Base-by-base conservation (phyloP, 305 asterid species). In the Coffea humblotiana region DNA sequence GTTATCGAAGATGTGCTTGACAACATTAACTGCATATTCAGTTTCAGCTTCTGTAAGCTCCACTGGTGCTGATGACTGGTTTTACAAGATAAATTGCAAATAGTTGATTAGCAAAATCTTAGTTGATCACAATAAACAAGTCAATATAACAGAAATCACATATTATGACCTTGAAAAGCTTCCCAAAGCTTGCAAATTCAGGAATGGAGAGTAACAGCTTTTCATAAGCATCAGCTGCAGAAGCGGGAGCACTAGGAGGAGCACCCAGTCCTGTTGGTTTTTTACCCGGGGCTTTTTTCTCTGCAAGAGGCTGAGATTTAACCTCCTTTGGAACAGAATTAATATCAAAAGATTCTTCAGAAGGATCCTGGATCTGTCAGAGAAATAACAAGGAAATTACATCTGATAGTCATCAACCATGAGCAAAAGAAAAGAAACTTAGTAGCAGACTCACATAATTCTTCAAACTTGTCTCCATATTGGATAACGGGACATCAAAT, bases 11-110 rank as follows among this genome's bases (percentile, higher is more conserved):
- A 91, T 91, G 89, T 92, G 98, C 88, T 93, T 93, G 82, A 93
- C 94, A 82, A 88, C 96, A 84, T 92, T 90, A 83, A 93, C 97
- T 51, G 96, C 89, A 83, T 93, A 93, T 74, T 93, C 98, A 67
- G 98, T 93, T 90, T 93, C 97, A 71, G 96, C 96, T 88, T 93
- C 98, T n/a, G 98, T 90, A 84, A 93, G 98, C 88, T 95, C 99
- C 91, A 93, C 95, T 5, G 96, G 98, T 3, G 86, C 88, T 76
- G 98, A 92, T 79, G 98, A 95, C 99, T 93, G 92, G 74, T 74
- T 68, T 85, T 2, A 11, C 78, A 77, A 76, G 71, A 78, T 48
- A 79, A 72, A 74, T 47, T 77, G 77, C 16, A 72, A 56, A 64
- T 64, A 67, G 77, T 68, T 72, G 78, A 80, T 82, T 81, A 82